These are phyloP conservation scores for Ceratocystis cubensis DNA, from an alignment of 2,329 filamentous ascomycete species.

Conservation along the genomic window DNA sequence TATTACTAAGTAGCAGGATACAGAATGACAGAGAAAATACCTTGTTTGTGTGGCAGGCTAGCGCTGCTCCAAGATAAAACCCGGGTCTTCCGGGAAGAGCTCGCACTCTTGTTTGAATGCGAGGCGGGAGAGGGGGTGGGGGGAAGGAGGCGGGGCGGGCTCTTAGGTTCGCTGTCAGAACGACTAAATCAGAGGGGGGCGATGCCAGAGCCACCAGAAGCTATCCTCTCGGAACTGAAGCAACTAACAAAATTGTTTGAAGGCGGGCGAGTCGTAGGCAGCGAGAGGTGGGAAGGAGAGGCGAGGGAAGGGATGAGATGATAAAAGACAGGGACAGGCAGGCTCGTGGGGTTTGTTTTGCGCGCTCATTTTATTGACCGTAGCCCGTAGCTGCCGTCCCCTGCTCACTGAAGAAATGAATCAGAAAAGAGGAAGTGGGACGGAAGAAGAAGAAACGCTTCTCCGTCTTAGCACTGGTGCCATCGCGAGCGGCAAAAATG, in stretches of 20 bases:
- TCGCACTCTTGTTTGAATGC: neutral
- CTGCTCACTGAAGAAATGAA: neutral
- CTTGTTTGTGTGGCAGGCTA: neutral
- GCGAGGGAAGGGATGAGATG: neutral
- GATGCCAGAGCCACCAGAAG: neutral
- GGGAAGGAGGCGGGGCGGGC: neutral
- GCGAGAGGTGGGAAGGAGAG: neutral
- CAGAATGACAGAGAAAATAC: neutral
- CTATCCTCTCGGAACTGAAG: neutral
- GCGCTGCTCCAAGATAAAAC: neutral
- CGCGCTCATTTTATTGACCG: neutral
- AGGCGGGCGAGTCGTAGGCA: neutral
- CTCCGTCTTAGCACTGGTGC: too few relatives aligned
- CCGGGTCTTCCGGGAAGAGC: neutral
- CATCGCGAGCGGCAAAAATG: too few relatives aligned
- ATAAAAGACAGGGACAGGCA: neutral
- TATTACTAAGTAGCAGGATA: neutral
- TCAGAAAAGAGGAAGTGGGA: neutral
- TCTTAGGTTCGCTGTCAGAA: neutral
- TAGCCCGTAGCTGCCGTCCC: neutral
- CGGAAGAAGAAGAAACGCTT: neutral
- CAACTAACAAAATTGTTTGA: neutral
- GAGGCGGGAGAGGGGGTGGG: neutral
- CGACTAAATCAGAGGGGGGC: neutral
- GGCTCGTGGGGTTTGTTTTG: neutral